Percentiles rank a stretch among this genome's conserved stretches.
Conservation (phyloP, 768 basidiomycete species). For the Hygrophoropsis aurantiaca region DNA sequence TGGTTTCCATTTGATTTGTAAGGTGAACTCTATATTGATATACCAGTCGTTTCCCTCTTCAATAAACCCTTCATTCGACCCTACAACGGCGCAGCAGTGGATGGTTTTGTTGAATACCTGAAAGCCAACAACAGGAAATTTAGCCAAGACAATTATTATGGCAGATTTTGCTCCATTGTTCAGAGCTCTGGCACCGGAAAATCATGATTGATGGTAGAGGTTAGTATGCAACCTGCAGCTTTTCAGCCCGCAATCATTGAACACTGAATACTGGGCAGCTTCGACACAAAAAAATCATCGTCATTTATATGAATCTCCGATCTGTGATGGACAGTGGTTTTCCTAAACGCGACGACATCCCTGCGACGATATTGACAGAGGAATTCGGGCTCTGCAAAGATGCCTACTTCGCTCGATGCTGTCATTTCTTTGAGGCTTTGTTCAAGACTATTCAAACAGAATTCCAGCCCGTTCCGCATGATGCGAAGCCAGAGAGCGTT, state of each 20-base stretch:
- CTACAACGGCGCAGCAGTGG: conserved; percentile 3
- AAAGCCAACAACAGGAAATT: conserved; percentile 7
- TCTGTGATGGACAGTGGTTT: conserved; percentile 2
- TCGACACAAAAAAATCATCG: conserved; percentile 10
- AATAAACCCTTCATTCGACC: conserved; percentile 1
- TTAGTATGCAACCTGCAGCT: background rate
- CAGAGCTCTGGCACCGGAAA: conserved; percentile 22
- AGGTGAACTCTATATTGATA: no score
- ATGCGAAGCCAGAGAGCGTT: background rate
- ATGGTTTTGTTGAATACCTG: conserved; percentile 19
- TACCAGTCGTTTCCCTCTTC: no score
- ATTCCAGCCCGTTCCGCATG: background rate
- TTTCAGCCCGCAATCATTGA: background rate
- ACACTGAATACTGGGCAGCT: conserved; percentile 2
- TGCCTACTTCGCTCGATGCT: conserved; percentile 7
- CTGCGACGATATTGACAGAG: conserved; percentile 12
- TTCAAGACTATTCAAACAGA: conserved; percentile 2
- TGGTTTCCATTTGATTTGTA: no score
- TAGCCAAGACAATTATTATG: background rate
- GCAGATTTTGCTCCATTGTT: conserved; percentile 10
- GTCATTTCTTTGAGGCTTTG: conserved; percentile 12
- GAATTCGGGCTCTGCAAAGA: background rate
- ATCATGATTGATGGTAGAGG: conserved; percentile 12
- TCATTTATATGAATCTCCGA: conserved; percentile 17
- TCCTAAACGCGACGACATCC: conserved; percentile 13